Evolutionary conservation across 805 yeast species (phyloP), one percentile per base, ranked within the genome.

Genomic region (Ogataea henricii): DNA sequence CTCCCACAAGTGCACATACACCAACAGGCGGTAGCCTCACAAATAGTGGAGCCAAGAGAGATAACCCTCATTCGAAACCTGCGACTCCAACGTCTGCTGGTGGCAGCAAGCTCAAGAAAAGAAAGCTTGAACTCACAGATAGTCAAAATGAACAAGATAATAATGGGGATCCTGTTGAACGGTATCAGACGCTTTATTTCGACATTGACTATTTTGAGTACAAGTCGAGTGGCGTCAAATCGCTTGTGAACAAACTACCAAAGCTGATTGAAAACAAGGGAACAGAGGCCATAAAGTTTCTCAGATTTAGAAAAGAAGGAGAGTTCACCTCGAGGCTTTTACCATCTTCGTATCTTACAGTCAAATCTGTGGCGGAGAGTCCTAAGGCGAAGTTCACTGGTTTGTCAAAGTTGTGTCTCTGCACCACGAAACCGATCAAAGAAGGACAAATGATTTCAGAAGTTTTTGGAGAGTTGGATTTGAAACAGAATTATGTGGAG

Each of bases 381-480:
- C 76, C 74, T 36, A 79, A 76, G 51, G 73, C 79, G 64, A 70
- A 82, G 70, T 84, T 78, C 56, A 75, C 75, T 25, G 96, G 96
- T 0, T 77, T 88, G 35, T 75, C 88, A 2, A 83, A 80, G 52
- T 63, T 85, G 43, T 90, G 92, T 0, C 68, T 90, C 6, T 85
- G 77, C 49, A 54, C 76, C 2, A 66, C 64, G 3, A 60, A 64
- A 18, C 38, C 51, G 0, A 65, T 85, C 16, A 72, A 76, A 0
- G 66, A 70, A 35, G 79, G 76, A 16, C 74, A 80, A 1, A 69
- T 79, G 3, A 65, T 89, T 6, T 69, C 75, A 21, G 90, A 88
- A 61, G 75, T 81, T 48, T 64, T 81, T 6, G 98, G 98, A 6
- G 91, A 86, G 55, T 65, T 92, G 2, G 85, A 82, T 53, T 71